Conservation (phyloP, 192 early-diverging fungal species). For the Umbelopsis vinacea region DNA sequence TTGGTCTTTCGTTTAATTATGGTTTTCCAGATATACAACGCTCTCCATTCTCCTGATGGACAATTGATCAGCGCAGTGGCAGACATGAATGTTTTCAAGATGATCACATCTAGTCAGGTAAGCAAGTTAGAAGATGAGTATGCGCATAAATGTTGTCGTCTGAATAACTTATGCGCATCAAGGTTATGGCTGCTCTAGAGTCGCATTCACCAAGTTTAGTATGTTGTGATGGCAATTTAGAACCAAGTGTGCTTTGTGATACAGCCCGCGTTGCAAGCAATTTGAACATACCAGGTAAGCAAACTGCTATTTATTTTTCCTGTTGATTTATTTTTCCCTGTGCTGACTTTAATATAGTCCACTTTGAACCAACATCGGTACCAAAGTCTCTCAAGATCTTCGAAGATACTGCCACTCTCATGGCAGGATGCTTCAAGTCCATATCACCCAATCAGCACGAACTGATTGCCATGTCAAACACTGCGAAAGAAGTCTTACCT, state of each 20-base stretch:
- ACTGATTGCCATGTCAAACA: constrained; percentile 59
- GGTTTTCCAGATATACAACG: constrained; percentile 65
- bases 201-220: constrained; percentile 54
- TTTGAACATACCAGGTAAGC: constrained; percentile 50
- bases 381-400: constrained; percentile 73
- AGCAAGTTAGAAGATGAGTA: background rate
- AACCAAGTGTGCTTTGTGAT: constrained; percentile 44
- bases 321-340: constrained; percentile 22
- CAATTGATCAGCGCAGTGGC: constrained; percentile 82
- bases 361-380: constrained; percentile 92
- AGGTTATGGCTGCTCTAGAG: constrained; percentile 42
- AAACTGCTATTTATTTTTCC: background rate
- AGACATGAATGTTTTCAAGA: constrained; percentile 88
- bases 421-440: constrained; percentile 49
- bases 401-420: constrained; percentile 31
- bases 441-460: constrained; percentile 81
- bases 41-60: constrained; percentile 73
- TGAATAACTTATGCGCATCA: background rate
- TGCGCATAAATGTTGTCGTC: background rate
- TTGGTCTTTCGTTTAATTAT: constrained; percentile 36
- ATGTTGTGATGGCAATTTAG: constrained; percentile 79
- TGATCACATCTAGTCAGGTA: constrained; percentile 33
- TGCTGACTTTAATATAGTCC: background rate
- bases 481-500: constrained; percentile 35
- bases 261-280: constrained; percentile 47